Conservation (phyloP, 2,329 filamentous ascomycete species). For the Calonectria hawksworthii region DNA sequence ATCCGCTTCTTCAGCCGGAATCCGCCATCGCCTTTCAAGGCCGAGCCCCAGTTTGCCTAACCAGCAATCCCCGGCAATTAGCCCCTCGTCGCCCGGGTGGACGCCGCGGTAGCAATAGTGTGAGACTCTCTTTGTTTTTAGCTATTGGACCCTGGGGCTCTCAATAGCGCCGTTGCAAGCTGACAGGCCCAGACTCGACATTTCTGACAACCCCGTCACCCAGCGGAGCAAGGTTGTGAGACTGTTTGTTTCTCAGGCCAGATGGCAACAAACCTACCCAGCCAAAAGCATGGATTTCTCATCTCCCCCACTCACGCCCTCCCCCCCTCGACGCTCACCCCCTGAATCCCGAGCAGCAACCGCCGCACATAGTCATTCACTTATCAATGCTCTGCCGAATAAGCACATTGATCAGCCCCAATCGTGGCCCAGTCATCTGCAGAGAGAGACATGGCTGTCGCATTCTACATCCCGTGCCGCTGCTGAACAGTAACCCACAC, state of each 20-base stretch:
- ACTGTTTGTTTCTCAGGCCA: conserved; percentile 22
- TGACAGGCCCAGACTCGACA: conserved; percentile 19
- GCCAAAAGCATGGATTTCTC: background rate
- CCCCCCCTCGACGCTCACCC: background rate
- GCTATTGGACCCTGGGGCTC: conserved; percentile 1
- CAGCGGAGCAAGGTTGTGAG: conserved; percentile 2
- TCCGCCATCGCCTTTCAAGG: conserved; percentile 14
- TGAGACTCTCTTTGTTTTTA: background rate
- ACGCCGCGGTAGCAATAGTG: background rate
- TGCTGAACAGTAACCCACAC: conserved; percentile 12
- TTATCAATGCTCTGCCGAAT: conserved; percentile 15
- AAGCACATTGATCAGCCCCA: conserved; percentile 17
- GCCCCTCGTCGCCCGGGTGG: background rate
- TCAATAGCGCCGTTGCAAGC: conserved; percentile 9
- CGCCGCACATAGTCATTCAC: background rate
- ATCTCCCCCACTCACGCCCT: background rate
- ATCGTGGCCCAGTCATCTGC: background rate
- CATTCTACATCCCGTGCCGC: background rate
- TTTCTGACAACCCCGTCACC: conserved; percentile 13
- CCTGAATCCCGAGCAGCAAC: conserved; percentile 9
- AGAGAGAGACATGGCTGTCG: background rate
- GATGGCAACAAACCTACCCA: conserved; percentile 14
- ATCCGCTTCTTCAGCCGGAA: conserved; percentile 14
- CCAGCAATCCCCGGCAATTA: conserved; percentile 7
- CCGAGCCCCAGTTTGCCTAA: conserved; percentile 4